These are phyloP conservation scores for Cercospora janseana DNA, from an alignment of 2,329 filamentous ascomycete species.

Conservation along the genomic window DNA sequence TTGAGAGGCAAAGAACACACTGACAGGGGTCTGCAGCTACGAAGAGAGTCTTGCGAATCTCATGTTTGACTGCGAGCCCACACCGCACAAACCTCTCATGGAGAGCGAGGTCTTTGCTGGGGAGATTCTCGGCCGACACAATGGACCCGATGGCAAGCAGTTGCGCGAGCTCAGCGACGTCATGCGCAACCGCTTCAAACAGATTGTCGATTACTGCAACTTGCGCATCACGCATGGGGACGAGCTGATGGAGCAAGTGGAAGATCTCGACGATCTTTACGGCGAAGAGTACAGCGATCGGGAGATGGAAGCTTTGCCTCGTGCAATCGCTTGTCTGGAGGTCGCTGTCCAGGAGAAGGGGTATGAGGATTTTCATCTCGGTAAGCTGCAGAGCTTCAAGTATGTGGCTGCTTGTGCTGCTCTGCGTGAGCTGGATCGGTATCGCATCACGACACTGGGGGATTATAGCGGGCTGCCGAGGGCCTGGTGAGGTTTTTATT, in stretches of 20 bases:
- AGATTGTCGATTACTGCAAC: slow-evolving; percentile 44
- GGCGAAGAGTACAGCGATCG: slow-evolving; percentile 30
- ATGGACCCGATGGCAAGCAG: slow-evolving; percentile 33
- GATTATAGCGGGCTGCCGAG: slow-evolving; percentile 11
- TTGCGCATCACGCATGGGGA: slow-evolving; percentile 47
- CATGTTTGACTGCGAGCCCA: slow-evolving; percentile 48
- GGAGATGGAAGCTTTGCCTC: slow-evolving; percentile 46
- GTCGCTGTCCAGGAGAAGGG: slow-evolving; percentile 42
- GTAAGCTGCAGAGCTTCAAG: slow-evolving; percentile 50
- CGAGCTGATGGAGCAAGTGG: slow-evolving; percentile 28
- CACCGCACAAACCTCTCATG: slow-evolving; percentile 44
- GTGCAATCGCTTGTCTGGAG: slow-evolving; percentile 52
- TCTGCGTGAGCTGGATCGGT: slow-evolving; percentile 51
- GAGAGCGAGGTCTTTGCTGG: slow-evolving; percentile 59
- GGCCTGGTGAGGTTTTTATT: not conserved
- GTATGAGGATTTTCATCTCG: slow-evolving; percentile 34
- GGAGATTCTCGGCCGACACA: slow-evolving; percentile 54
- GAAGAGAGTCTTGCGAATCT: slow-evolving; percentile 52
- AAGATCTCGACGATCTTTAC: slow-evolving; percentile 30
- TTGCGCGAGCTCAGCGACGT: slow-evolving; percentile 39
- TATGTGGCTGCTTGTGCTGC: slow-evolving; percentile 54
- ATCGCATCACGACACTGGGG: slow-evolving; percentile 24
- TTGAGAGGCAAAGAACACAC: no score
- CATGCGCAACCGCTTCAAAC: slow-evolving; percentile 44
- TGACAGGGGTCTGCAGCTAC: slow-evolving; percentile 43